Percentiles rank a stretch among this genome's conserved stretches.
Conservation (phyloP, 306 rosid species). For the Gleditsia sinensis region DNA sequence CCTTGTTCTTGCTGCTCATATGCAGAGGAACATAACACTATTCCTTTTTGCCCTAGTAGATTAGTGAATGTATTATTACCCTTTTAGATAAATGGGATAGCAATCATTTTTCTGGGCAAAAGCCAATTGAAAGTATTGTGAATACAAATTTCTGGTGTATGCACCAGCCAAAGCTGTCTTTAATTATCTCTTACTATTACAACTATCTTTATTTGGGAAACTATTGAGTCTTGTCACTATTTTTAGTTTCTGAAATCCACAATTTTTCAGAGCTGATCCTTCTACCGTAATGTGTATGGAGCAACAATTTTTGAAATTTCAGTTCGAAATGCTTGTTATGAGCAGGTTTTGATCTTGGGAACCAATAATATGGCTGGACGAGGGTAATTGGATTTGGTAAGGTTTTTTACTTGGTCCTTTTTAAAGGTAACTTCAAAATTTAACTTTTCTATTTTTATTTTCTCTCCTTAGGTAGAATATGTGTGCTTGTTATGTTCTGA, state of each 20-base stretch:
- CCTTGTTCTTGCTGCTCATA: constrained; percentile 47
- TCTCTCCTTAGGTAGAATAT: not conserved
- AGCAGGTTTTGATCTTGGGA: not conserved
- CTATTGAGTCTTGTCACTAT: constrained; percentile 38
- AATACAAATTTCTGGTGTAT: constrained; percentile 67
- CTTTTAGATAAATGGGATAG: constrained; percentile 60
- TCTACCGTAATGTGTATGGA: constrained; percentile 12
- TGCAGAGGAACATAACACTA: constrained; percentile 48
- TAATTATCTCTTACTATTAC: constrained; percentile 32
- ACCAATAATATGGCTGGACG: not conserved
- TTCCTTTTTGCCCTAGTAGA: constrained; percentile 60
- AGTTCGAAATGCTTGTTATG: constrained; percentile 5
- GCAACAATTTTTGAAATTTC: not conserved
- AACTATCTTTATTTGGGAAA: constrained; percentile 43
- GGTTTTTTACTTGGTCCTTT: not conserved
- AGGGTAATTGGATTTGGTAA: not conserved
- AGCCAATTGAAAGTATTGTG: constrained; percentile 80
- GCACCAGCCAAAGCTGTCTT: constrained; percentile 42
- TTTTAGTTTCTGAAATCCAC: constrained; percentile 45
- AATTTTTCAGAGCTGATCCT: constrained; percentile 28
- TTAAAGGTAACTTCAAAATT: not conserved
- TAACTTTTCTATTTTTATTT: not conserved
- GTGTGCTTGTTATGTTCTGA: not conserved
- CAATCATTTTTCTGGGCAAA: constrained; percentile 75
- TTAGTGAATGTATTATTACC: constrained; percentile 77